Evolutionary conservation across 371 early-diverging fungal species (phyloP), one percentile per base, ranked within the genome.

Genomic region (Ordospora colligata): DNA sequence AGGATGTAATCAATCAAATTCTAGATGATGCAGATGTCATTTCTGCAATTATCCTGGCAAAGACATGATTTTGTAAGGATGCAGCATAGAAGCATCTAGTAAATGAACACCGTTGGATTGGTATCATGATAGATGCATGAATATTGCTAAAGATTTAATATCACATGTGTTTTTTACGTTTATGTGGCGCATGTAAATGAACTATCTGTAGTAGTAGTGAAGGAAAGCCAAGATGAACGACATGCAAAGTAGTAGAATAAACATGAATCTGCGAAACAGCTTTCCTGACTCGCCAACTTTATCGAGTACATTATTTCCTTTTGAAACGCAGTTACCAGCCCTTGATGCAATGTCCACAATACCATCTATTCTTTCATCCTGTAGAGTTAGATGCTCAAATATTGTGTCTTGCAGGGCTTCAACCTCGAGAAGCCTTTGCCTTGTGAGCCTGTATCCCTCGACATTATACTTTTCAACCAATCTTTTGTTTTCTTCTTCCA

Each of bases 361-460:
- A 27, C 49, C 43, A 68, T 83, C 83, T 64, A 83, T 83, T 12
- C 81, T 43, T 51, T 83, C 83, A 62, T 83, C 74, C 65, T 83
- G 83, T n/a, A 75, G 25, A 27, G 23, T 19, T 22, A 83, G 47
- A 46, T 80, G 72, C 44, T 78, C 54, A 32, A 44, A 46, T 12
- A 83, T 83, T 32, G 71, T 66, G 19, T 75, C 78, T 62, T 83
- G 83, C 32, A 83, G 69, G 5, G 37, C 65, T 47, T 80, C 74
- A 25, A 83, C 80, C 44, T 83, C 75, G n/a, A 70, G 46, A 17
- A 83, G 37, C 46, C 77, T 67, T 49, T 45, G 70, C 67, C 76
- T 50, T 9, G 70, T 74, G 14, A 62, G 11, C 40, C 66, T 52
- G 67, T 78, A 80, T 44, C 70, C 65, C 52, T 68, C 54, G 22